Evolutionary conservation across 2,329 filamentous ascomycete genomes (phyloP).

Genomic region (Leptographium galeiforme): DNA sequence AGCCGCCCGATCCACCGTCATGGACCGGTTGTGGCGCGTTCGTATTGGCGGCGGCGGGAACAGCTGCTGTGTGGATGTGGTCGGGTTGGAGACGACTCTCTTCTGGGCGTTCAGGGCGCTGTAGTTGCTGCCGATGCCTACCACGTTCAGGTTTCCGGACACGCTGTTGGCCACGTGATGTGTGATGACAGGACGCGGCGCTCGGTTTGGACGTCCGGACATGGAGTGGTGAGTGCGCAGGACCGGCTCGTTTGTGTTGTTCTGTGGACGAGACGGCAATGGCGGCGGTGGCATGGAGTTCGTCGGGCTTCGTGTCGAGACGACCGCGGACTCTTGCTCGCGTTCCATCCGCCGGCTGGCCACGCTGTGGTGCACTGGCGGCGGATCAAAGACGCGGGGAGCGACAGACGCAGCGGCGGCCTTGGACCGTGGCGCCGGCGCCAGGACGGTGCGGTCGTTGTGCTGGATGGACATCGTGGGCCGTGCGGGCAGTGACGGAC

Average conservation of each 20-base stretch:
- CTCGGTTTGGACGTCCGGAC: conserved; percentile 18
- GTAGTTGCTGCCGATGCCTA: background rate
- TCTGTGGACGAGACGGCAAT: conserved; percentile 35
- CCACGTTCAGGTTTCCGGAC: conserved; percentile 4
- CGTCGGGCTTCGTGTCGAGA: conserved; percentile 5
- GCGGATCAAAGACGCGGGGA: conserved; percentile 29
- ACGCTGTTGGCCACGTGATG: conserved; percentile 25
- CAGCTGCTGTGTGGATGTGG: conserved; percentile 27
- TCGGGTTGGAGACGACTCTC: conserved; percentile 32
- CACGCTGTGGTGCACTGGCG: conserved; percentile 36
- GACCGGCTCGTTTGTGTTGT: conserved; percentile 17
- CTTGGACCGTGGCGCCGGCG: background rate
- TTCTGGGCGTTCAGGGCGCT: conserved; percentile 16
- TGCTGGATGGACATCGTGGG: conserved; percentile 29
- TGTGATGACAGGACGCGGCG: conserved; percentile 16
- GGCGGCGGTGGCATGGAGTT: conserved; percentile 30
- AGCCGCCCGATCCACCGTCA: conserved; percentile 33
- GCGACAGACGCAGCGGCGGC: background rate
- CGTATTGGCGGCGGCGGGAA: conserved; percentile 26
- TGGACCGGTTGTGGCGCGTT: conserved; percentile 29
- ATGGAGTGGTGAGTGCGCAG: conserved; percentile 14
- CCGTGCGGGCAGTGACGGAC: conserved; percentile 34
- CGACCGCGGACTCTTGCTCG: conserved; percentile 23
- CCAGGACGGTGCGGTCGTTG: conserved; percentile 7
- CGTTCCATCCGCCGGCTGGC: conserved; percentile 30